Conservation (phyloP, 2,329 filamentous ascomycete genomes). For the Colletotrichum simmondsii region DNA sequence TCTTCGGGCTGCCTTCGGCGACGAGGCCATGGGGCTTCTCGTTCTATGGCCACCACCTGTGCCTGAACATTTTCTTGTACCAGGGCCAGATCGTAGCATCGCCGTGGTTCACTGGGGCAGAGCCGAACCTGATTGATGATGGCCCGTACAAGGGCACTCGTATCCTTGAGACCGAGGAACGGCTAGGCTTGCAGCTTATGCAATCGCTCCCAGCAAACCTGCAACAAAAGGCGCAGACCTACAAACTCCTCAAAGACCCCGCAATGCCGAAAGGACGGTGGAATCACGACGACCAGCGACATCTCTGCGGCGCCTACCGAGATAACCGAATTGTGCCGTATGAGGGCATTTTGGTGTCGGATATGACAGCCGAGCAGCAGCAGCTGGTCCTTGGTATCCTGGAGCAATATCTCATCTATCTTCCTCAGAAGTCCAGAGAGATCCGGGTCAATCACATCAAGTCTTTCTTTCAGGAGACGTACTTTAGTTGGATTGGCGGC, state of each 20-base stretch:
- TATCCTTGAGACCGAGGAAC: constrained; percentile 74
- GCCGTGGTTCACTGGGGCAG: constrained; percentile 83
- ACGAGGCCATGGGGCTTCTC: constrained; percentile 75
- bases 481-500: constrained; percentile 83
- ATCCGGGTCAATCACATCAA: constrained; percentile 66
- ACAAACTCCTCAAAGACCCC: constrained; percentile 69
- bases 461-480: constrained; percentile 73
- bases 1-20: constrained; percentile 73
- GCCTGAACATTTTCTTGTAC: constrained; percentile 76
- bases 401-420: constrained; percentile 74
- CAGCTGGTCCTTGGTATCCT: constrained; percentile 67
- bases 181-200: constrained; percentile 75
- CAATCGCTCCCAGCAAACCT: constrained; percentile 62
- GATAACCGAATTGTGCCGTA: constrained; percentile 83
- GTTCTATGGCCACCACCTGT: constrained; percentile 84
- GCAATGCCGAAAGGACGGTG: constrained; percentile 76
- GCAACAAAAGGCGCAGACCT: constrained; percentile 65
- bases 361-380: constrained; percentile 61
- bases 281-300: constrained; percentile 85
- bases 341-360: constrained; percentile 70
- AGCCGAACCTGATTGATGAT: constrained; percentile 79
- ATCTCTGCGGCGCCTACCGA: constrained; percentile 80
- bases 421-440: constrained; percentile 66
- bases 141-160: constrained; percentile 72
- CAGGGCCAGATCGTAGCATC: constrained; percentile 73